Evolutionary conservation across 805 yeast genomes (phyloP), one percentile per base, ranked within the genome.

Genomic region (Starmerella lactis-condensi): DNA sequence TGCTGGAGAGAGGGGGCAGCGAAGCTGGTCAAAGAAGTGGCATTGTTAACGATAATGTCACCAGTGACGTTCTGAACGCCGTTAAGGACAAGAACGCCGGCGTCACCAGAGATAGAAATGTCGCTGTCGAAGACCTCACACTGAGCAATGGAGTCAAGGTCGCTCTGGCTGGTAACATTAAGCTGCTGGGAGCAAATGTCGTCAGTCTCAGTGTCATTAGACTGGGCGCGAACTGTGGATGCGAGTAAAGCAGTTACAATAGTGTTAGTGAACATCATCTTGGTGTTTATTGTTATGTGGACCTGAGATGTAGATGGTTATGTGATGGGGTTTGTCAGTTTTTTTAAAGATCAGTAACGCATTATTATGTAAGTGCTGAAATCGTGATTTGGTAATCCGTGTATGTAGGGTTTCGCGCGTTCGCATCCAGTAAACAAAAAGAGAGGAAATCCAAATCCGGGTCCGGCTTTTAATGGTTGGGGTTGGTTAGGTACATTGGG

Each of bases 101-200:
- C 72, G 39, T 74, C 56, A 41, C 58, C 62, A 60, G 83, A 83
- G 51, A 85, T 65, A 58, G 61, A 55, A 47, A 89, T 60, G 54
- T 73, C 73, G 65, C 94, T 96, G 41, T 67, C 66, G 44, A 89
- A 64, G 40, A 81, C 75, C 23, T 67, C 56, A 69, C 98, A 89
- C 28, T 71, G 62, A 30, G 78, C 56, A 33, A 75, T 67, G 17
- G 54, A 49, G 47, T 81, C 92, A 51, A 85, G 69, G 45, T 81
- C 83, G 20, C 76, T 46, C 58, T 82, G 81, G 26, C 72, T 68
- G 33, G 89, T 70, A 46, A 81, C 92, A 32, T 92, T 77, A 69
- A 68, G 40, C 68, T 65, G 40, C 30, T 39, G 18, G 22, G 43
- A 34, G 34, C 45, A 41, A 12, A n/a, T n/a, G n/a, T n/a, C n/a